Evolutionary conservation across 2,329 filamentous ascomycete genomes (phyloP), one percentile per base, ranked within the genome.

Genomic region (Scytalidium sp.): DNA sequence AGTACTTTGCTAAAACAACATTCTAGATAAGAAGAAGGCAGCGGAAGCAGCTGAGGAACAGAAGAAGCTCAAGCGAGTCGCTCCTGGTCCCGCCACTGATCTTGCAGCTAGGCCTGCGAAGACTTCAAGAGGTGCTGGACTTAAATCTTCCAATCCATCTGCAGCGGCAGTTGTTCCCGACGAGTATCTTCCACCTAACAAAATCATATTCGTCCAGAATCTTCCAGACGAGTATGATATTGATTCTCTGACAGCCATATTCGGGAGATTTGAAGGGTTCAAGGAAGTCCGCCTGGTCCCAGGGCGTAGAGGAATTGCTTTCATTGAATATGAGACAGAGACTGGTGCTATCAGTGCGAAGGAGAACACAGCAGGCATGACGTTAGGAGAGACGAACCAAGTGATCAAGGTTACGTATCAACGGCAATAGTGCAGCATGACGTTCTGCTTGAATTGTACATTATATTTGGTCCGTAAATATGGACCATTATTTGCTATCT

Each of bases 171-270:
- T 91, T 49, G 85, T 97, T 17, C 91, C 92, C n/a, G 94, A 97
- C 79, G 94, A 99, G 72, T 97, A 96, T 69, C 81, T 97, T 3
- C 93, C 93, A 3, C 93, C 94, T 29, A 97, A 97, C 81, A 97
- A 96, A 75, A 96, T 91, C 58, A 80, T 99, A 29, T 96, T 97
- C 73, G 76, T 97, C 53, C 90, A 95, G 73, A 93, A 97, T 62
- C 72, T 99, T 29, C 92, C 94, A 8, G 89, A 93, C 56, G 88
- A 90, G 56, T 90, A 88, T 70, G 88, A 88, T 67, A 83, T 89
- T 62, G 91, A 96, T 56, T 81, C 79, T 20, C 80, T 99, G 48
- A 87, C 84, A 0, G 78, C 79, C 25, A 84, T 97, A 54, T 99
- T 97, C 71, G 83, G 84, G 45, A 85, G 88, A 44, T 99, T 95